Base-by-base conservation (phyloP, 495 filamentous ascomycete genomes). In the Glarea lozoyensis region DNA sequence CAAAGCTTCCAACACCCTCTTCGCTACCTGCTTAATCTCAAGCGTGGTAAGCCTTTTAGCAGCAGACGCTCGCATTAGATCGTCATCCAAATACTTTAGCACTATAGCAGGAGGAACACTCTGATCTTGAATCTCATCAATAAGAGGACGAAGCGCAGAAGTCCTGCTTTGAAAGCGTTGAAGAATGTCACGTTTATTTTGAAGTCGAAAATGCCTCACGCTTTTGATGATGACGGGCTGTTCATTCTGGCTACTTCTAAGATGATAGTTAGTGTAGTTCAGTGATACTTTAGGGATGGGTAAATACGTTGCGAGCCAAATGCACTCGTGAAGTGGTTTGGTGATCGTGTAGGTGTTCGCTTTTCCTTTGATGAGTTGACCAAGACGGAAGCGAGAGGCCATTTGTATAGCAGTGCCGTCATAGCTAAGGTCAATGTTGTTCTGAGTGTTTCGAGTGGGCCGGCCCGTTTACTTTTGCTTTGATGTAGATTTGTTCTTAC, bases 1-100 rank as follows among this genome's bases (percentile, higher is more conserved):
- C 20, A 69, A 53, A 10, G 55, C 67, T 44, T 65, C 47, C 3
- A 70, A 49, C n/a, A 66, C 40, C 30, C 44, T 53, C 46, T 45
- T 60, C n/a, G 61, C 56, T 10, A 69, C 61, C 36, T 59, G 54
- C 48, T 66, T 69, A 39, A 70, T 60, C 48, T 72, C 62, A 4
- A 35, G 37, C 4, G 36, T 21, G 13, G 44, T 47, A 10, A 47
- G 37, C 12, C 36, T 3, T 20, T 35, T 15, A 6, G 15, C 21
- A 10, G 3, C 18, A 3, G 52, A 46, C 4, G 54, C 56, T 24
- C 67, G 52, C 31, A 51, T 45, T 37, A 62, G 55, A 25, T 50
- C 46, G 40, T 52, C 51, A 41, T 71, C 68, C 10, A 69, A 55
- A 49, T 66, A 50, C 22, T 52, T 49, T 24, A 69, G 46, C 10